A percentile compares a stretch with the other conserved stretches of the same genome.
Conservation (phyloP, 352 stramenopile genomes). For the Phytopythium chamaehyphon region DNA sequence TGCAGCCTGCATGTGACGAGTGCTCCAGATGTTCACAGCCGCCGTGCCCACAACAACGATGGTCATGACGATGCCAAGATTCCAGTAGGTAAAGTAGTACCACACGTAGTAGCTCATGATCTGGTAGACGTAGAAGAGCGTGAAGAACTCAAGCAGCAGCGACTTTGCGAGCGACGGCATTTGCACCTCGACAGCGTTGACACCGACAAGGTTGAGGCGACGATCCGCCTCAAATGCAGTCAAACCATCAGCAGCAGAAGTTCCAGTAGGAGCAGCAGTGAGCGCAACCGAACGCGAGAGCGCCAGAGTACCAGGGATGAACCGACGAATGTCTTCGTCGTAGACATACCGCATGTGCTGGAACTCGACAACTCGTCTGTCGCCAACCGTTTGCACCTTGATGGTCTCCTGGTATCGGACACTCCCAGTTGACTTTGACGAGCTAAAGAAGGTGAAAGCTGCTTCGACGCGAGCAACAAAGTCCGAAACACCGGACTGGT, state of each 20-base stretch:
- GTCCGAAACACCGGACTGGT: constrained; percentile 21
- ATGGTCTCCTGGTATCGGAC: constrained; percentile 26
- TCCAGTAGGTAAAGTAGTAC: constrained; percentile 54
- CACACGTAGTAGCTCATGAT: constrained; percentile 59
- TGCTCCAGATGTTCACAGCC: constrained; percentile 38
- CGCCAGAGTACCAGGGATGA: constrained; percentile 23
- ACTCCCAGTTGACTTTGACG: neutral
- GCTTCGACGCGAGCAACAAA: constrained; percentile 25
- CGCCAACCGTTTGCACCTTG: constrained; percentile 12
- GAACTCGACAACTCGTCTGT: constrained; percentile 27
- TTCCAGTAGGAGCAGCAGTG: neutral
- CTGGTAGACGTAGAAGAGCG: constrained; percentile 48
- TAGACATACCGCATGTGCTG: constrained; percentile 48
- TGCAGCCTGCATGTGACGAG: constrained; percentile 33
- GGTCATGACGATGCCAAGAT: constrained; percentile 36
- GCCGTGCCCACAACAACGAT: constrained; percentile 29
- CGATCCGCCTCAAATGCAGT: constrained; percentile 8
- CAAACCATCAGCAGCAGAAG: constrained; percentile 9
- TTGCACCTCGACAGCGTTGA: constrained; percentile 28
- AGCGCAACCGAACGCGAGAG: constrained; percentile 6
- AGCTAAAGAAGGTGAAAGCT: constrained; percentile 7
- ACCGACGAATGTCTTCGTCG: constrained; percentile 13
- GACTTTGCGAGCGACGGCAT: constrained; percentile 36
- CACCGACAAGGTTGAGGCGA: constrained; percentile 19
- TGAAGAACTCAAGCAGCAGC: constrained; percentile 31